Evolutionary conservation across 192 early-diverging fungal species (phyloP).

Genomic region (Coemansia sp.): DNA sequence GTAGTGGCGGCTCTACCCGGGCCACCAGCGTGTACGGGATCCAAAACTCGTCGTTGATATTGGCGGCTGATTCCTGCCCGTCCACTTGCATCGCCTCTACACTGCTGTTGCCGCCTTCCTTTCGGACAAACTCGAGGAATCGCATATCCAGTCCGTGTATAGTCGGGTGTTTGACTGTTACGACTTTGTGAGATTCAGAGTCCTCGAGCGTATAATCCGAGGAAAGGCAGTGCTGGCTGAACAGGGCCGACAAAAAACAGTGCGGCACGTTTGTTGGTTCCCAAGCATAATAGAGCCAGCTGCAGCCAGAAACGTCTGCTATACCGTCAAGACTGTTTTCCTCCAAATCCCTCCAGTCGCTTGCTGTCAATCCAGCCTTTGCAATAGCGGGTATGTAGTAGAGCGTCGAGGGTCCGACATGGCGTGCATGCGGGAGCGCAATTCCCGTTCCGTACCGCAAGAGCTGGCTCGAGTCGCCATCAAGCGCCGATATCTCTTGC

Average conservation of each 20-base stretch:
- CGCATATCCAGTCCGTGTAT: constrained; percentile 38
- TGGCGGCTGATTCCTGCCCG: not conserved
- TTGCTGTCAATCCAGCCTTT: constrained; percentile 8
- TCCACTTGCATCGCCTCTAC: constrained; percentile 20
- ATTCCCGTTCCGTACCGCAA: constrained; percentile 36
- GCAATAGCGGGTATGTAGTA: constrained; percentile 32
- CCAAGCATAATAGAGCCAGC: constrained; percentile 45
- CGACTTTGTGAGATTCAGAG: constrained; percentile 18
- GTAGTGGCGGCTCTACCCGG: constrained; percentile 26
- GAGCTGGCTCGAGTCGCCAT: constrained; percentile 22
- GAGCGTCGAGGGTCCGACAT: constrained; percentile 40
- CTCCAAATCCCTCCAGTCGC: constrained; percentile 18
- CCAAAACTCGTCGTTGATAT: constrained; percentile 17
- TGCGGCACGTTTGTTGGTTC: constrained; percentile 32
- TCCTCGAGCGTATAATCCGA: constrained; percentile 26
- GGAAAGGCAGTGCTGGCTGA: constrained; percentile 24
- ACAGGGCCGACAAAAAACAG: constrained; percentile 27
- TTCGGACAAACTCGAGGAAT: constrained; percentile 23
- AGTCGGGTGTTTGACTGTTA: constrained; percentile 20
- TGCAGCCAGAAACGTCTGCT: constrained; percentile 17
- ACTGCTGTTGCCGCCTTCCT: too few species aligned
- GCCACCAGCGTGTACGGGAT: constrained; percentile 38
- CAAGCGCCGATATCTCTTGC: constrained; percentile 35
- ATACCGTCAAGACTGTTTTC: constrained; percentile 8
- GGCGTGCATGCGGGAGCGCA: constrained; percentile 35